Evolutionary conservation across 2,329 filamentous ascomycete species (phyloP).

Genomic region (Leptodontidium sp.): DNA sequence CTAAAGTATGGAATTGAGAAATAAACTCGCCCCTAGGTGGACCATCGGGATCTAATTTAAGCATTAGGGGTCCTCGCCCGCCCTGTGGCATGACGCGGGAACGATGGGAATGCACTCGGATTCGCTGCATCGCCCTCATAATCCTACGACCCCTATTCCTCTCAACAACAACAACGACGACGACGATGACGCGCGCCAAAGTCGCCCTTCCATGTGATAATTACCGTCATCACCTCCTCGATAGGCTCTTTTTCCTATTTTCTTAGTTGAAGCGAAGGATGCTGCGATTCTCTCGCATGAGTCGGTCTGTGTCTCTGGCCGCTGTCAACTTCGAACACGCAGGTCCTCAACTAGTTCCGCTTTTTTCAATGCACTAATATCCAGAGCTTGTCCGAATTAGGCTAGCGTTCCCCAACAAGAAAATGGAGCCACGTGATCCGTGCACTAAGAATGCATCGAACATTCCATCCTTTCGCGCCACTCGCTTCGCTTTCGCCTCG

Average conservation of each 20-base stretch:
- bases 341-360: too few species aligned
- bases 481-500: background rate
- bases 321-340: background rate
- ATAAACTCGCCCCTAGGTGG: background rate
- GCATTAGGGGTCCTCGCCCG: conserved; percentile 9
- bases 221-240: too few species aligned
- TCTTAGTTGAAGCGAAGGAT: too few species aligned
- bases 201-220: background rate
- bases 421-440: too few species aligned
- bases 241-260: too few species aligned
- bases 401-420: conserved; percentile 3
- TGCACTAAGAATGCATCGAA: background rate
- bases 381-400: too few species aligned
- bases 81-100: too few species aligned
- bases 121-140: background rate
- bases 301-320: background rate
- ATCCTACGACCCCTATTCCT: background rate
- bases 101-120: too few species aligned
- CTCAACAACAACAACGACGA: background rate
- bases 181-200: background rate
- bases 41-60: conserved; percentile 18
- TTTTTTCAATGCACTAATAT: too few species aligned
- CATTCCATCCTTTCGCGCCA: conserved; percentile 4
- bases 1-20: background rate
- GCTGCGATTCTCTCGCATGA: too few species aligned